Conservation (phyloP, 2,329 filamentous ascomycete genomes). For the Calonectria pteridis region DNA sequence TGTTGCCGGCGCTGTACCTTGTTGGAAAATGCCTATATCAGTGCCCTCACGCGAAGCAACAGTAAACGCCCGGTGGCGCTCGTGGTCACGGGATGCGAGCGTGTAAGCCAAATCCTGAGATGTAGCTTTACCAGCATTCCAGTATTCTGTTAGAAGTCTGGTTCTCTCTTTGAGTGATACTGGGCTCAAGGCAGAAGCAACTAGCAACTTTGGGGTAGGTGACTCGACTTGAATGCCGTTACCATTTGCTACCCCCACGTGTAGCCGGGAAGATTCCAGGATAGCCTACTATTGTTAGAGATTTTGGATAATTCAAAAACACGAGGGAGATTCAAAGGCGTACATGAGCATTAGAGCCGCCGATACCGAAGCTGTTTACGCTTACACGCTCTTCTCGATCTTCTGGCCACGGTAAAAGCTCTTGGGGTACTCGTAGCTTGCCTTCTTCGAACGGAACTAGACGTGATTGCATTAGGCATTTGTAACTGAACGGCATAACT, state of each 20-base stretch:
- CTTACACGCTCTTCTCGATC: slow-evolving; percentile 19
- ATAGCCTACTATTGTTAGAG: neutral
- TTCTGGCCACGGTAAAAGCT: slow-evolving; percentile 21
- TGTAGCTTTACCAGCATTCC: neutral
- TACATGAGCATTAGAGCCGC: slow-evolving; percentile 43
- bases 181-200: neutral
- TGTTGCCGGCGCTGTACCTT: neutral
- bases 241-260: neutral
- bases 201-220: neutral
- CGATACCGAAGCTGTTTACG: slow-evolving; percentile 46
- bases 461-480: neutral
- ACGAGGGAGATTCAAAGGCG: neutral
- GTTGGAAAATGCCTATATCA: neutral
- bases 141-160: neutral
- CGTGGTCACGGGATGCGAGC: neutral
- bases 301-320: neutral
- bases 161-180: neutral
- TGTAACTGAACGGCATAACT: too few species aligned
- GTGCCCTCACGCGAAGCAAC: neutral
- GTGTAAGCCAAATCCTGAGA: neutral
- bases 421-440: slow-evolving; percentile 23
- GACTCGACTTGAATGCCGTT: neutral
- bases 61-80: neutral
- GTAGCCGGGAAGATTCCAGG: neutral
- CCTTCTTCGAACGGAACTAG: neutral